phyloP scores from a whole-genome alignment of 163 green algal species.

The Scenedesmus sp. region DNA sequence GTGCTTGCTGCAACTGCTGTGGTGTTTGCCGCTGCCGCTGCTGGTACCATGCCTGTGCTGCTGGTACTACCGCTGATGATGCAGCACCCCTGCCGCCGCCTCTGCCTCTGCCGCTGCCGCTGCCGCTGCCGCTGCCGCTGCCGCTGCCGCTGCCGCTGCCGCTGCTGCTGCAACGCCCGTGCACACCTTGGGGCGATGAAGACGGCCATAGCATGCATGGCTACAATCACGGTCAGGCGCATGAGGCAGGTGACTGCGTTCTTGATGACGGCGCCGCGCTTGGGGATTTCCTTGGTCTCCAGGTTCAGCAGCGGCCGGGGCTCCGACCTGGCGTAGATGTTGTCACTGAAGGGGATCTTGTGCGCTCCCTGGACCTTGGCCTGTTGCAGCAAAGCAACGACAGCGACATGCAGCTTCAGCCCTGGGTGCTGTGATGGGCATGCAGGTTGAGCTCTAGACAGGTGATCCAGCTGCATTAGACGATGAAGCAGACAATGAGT shows the following conservation, averaged over 20 bases:
- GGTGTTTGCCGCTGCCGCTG: neutral
- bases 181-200: constrained; percentile 13
- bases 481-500: no score
- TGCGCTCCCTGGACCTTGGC: constrained; percentile 17
- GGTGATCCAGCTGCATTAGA: no score
- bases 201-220: constrained; percentile 29
- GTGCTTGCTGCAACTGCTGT: neutral
- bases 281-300: constrained; percentile 48
- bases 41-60: neutral
- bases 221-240: constrained; percentile 32
- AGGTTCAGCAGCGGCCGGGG: constrained; percentile 28
- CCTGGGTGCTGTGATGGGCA: no score
- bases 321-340: constrained; percentile 27
- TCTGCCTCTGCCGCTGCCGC: neutral
- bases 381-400: neutral
- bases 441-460: no score
- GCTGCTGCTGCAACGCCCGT: neutral
- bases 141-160: neutral
- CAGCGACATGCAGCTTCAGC: neutral
- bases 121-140: neutral
- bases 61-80: neutral
- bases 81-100: neutral
- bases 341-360: constrained; percentile 1
- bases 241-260: constrained; percentile 49
- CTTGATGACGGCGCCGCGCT: constrained; percentile 36